Percentiles rank a stretch among this genome's conserved stretches.
phyloP scores from a whole-genome alignment of 2,329 filamentous ascomycete genomes.

The Lachnellula occidentalis region DNA sequence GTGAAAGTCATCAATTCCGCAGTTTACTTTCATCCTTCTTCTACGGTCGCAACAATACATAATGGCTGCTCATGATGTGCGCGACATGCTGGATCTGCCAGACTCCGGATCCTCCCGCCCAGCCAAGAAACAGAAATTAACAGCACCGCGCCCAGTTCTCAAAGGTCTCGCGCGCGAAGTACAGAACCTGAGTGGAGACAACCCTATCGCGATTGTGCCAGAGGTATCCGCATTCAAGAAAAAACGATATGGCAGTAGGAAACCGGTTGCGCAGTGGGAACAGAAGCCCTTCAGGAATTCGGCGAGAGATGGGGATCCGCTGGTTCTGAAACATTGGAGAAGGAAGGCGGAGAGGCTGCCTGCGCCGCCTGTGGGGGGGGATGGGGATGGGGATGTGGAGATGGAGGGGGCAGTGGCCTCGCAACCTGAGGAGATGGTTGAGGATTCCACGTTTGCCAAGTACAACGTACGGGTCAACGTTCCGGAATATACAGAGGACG shows the following conservation, averaged over 20 bases:
- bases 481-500: slow-evolving; percentile 78
- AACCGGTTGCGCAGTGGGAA: slow-evolving; percentile 59
- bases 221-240: slow-evolving; percentile 56
- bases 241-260: slow-evolving; percentile 47
- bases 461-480: slow-evolving; percentile 79
- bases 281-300: slow-evolving; percentile 69
- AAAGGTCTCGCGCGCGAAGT: slow-evolving; percentile 62
- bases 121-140: slow-evolving; percentile 69
- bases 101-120: slow-evolving; percentile 53
- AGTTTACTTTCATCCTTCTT: not conserved
- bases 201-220: slow-evolving; percentile 61
- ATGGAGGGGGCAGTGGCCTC: slow-evolving; percentile 36
- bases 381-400: slow-evolving; percentile 19
- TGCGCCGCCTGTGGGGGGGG: slow-evolving; percentile 34
- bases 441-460: slow-evolving; percentile 70
- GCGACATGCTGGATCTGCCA: slow-evolving; percentile 81
- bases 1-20: not conserved
- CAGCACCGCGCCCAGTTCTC: slow-evolving; percentile 53
- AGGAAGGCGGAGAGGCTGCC: slow-evolving; percentile 48
- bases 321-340: slow-evolving; percentile 77
- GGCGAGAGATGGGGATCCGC: slow-evolving; percentile 59
- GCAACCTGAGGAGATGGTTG: slow-evolving; percentile 34
- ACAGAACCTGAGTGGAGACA: slow-evolving; percentile 59
- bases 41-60: slow-evolving; percentile 18
- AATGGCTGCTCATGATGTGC: slow-evolving; percentile 75